Conservation (phyloP, 176 grass and related monocot genomes). For the Aechmea fasciata region DNA sequence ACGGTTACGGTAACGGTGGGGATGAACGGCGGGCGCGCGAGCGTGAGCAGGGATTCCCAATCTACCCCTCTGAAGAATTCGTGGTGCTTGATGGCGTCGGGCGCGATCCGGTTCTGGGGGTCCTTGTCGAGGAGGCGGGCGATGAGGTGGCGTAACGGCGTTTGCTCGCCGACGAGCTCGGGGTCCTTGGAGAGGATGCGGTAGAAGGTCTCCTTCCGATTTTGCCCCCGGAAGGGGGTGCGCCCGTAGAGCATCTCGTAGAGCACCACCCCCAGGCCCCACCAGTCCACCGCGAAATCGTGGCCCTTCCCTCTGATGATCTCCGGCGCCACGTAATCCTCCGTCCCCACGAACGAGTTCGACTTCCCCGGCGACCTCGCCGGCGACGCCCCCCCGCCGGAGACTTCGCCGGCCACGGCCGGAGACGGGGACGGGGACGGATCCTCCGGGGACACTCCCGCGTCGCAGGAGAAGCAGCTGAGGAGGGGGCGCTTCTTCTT, state of each 20-base stretch:
- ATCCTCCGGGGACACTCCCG: slow-evolving; percentile 21
- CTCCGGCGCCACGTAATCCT: slow-evolving; percentile 97
- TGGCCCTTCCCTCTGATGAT: slow-evolving; percentile 83
- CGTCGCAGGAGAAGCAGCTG: slow-evolving; percentile 14
- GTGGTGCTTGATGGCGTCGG: slow-evolving; percentile 58
- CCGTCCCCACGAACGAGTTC: slow-evolving; percentile 96
- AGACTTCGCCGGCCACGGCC: slow-evolving; percentile 17
- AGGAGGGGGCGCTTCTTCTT: slow-evolving; percentile 5
- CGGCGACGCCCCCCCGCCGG: slow-evolving; percentile 3
- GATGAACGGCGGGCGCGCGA: slow-evolving; percentile 81
- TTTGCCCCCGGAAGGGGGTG: slow-evolving; percentile 87
- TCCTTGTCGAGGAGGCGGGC: slow-evolving; percentile 78
- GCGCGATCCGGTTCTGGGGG: slow-evolving; percentile 54
- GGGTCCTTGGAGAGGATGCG: slow-evolving; percentile 68
- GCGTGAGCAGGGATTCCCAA: slow-evolving; percentile 60
- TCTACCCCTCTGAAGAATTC: slow-evolving; percentile 68
- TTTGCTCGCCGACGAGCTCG: slow-evolving; percentile 77
- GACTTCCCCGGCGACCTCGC: slow-evolving; percentile 36
- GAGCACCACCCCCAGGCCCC: slow-evolving; percentile 78
- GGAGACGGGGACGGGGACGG: slow-evolving; percentile 21
- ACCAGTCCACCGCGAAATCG: slow-evolving; percentile 95
- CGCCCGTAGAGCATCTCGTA: slow-evolving; percentile 99
- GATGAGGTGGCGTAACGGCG: slow-evolving; percentile 69
- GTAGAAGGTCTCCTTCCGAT: slow-evolving; percentile 98
- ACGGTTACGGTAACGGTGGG: slow-evolving; percentile 6